Conservation (phyloP, 495 filamentous ascomycete genomes). For the Aspergillus indologenus region DNA sequence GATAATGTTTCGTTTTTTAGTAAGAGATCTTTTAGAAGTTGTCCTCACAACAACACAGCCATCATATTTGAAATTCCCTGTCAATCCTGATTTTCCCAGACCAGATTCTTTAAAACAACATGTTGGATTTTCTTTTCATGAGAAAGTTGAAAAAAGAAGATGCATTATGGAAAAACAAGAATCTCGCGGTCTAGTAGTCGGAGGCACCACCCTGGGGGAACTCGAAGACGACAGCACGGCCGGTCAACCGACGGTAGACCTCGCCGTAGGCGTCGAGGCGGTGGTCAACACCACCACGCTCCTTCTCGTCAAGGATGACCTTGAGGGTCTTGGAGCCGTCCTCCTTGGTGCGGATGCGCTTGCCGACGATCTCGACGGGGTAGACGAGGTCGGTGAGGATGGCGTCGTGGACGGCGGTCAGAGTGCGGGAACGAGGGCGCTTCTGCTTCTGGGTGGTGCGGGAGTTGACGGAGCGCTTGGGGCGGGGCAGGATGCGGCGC, state of each 20-base stretch:
- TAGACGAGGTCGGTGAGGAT: constrained; percentile 96
- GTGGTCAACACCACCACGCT: constrained; percentile 97
- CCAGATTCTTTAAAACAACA: background rate
- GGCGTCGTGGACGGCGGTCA: constrained; percentile 95
- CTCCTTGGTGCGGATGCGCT: constrained; percentile 93
- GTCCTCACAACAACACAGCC: background rate
- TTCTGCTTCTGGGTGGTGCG: constrained; percentile 95
- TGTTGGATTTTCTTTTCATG: background rate
- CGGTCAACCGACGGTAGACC: constrained; percentile 94
- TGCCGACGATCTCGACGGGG: constrained; percentile 99
- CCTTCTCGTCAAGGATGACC: constrained; percentile 99
- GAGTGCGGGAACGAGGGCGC: constrained; percentile 93
- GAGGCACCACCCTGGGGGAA: constrained; percentile 77
- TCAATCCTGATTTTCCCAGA: background rate
- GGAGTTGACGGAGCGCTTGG: constrained; percentile 91
- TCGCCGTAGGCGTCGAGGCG: constrained; percentile 98
- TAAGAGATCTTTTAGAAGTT: background rate
- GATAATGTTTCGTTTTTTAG: background rate
- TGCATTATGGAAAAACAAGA: constrained; percentile 9
- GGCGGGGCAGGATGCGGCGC: constrained; percentile 96
- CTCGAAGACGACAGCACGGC: constrained; percentile 92
- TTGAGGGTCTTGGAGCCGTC: constrained; percentile 96
- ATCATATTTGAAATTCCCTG: background rate
- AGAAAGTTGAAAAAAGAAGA: constrained; percentile 10
- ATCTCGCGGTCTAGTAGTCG: constrained; percentile 66